Base-by-base conservation (phyloP, 2,329 filamentous ascomycete species). In the Diaporthe humulicola region DNA sequence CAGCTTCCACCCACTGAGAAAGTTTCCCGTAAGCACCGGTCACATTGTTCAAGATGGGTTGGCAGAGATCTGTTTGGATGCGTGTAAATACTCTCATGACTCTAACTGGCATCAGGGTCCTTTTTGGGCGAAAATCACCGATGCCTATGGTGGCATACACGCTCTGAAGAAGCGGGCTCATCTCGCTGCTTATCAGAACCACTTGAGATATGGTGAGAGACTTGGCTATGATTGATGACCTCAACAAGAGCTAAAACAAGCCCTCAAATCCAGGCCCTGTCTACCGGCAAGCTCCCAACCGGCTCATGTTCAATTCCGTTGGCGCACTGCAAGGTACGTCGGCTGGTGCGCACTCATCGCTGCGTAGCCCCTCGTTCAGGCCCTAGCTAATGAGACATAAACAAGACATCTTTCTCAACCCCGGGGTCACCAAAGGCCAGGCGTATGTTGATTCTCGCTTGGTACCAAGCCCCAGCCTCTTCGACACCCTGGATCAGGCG, bases 401-500 rank as follows among this genome's bases (percentile, higher is more conserved):
- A 12, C 4, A 45, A 71, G 69, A 71, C 25, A 71, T 71, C 9
- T 71, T 58, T 25, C 54, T 60, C 52, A 72, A 61, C 33, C 57
- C 70, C 5, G 40, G 42, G 7, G 70, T 72, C 40, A 72, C 70
- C 1, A 72, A 72, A 52, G 70, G 70, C 14, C 70, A 72, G 28
- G 70, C 70, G 9, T 64, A 72, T 30, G 70, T 61, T 22, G 70
- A 72, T 17, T 72, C 70, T 14, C 70, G 70, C 28, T 48, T 72
- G 19, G 38, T 72, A 22, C 40, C 40, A n/a, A 52, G 22, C n/a
- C 40, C 70, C 0, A 72, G 70, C 42, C 40, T 72, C 8, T 72
- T 72, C 15, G 70, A 72, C 56, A 72, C 70, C n/a, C 17, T 72
- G 15, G 70, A 72, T n/a, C 70, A 72, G 42, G 28, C n/a, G 12